Base-by-base conservation (phyloP, 2,329 filamentous ascomycete species). In the Parastagonospora nodorum region DNA sequence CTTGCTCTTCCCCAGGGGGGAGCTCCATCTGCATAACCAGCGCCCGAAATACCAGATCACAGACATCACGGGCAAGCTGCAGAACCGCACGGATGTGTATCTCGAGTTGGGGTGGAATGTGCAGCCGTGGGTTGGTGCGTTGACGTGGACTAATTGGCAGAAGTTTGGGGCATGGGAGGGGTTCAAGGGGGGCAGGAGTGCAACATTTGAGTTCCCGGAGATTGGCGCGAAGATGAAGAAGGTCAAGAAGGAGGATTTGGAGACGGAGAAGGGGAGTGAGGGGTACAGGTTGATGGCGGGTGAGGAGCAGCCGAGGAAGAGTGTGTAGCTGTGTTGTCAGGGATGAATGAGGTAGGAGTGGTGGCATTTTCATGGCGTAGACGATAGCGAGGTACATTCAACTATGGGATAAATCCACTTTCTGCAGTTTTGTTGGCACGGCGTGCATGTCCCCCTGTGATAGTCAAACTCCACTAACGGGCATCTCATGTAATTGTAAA, bases 11-110 rank as follows among this genome's bases (percentile, higher is more conserved):
- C 67, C 69, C 51, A 86, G 87, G 5, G 93, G 92, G 28, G 82
- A 89, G 45, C 77, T 97, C 33, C 82, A 84, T 50, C 82, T 97
- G 60, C 85, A 86, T 69, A 92, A 92, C 74, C 90, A 96, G 74
- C 88, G 88, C 69, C 89, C 92, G 2, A 99, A 99, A 76, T 99
- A 99, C 80, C 92, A 96, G 72, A 94, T 99, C 76, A 96, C 92
- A 4, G 92, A 97, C 73, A 89, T 93, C 9, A 84, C 83, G 9
- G 89, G 92, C 54, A 87, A 86, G 73, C 82, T 97, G 60, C 89
- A 90, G 39, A 82, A 88, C 67, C 80, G 85, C 42, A 78, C 82
- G 43, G 86, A 94, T 71, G 90, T 93, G 49, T 87, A 84, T 28
- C 79, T 99, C 56, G 86, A 87, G 65, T 79, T 97, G 45, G 88